phyloP scores from a whole-genome alignment of 441 rosid genomes.

The Pelargonium australe region DNA sequence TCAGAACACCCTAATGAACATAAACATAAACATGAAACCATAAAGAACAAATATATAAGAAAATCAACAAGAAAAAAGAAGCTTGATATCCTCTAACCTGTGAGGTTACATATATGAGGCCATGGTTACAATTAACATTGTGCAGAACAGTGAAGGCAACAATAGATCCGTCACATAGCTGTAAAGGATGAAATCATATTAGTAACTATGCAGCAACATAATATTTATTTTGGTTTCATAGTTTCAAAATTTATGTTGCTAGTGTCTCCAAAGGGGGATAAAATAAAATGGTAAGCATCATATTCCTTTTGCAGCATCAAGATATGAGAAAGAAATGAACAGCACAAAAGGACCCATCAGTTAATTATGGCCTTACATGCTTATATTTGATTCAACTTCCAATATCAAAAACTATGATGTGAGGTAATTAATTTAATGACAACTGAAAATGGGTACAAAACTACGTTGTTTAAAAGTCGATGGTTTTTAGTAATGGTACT shows the following conservation, averaged over 20 bases:
- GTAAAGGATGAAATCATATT: slow-evolving; percentile 29
- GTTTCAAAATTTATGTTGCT: not conserved
- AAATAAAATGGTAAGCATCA: not conserved
- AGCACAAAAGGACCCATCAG: no score
- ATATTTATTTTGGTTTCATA: not conserved
- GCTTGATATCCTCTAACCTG: slow-evolving; percentile 47
- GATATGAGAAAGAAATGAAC: no score
- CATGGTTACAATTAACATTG: slow-evolving; percentile 93
- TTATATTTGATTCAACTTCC: no score
- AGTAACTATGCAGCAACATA: slow-evolving; percentile 4
- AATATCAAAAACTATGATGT: no score
- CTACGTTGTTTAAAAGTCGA: not conserved
- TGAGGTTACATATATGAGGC: slow-evolving; percentile 91
- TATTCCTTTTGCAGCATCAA: no score
- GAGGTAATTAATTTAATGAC: no score
- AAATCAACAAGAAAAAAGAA: not conserved
- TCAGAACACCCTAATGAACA: slow-evolving; percentile 65
- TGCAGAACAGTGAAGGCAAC: slow-evolving; percentile 97
- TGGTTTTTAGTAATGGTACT: slow-evolving; percentile 7
- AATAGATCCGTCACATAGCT: slow-evolving; percentile 93
- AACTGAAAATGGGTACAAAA: no score
- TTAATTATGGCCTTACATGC: no score
- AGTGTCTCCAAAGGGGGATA: not conserved
- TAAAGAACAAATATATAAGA: not conserved
- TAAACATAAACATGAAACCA: slow-evolving; percentile 15